These are phyloP conservation scores for Multifurca ochricompacta DNA, from an alignment of 768 basidiomycete genomes.

Conservation along the genomic window DNA sequence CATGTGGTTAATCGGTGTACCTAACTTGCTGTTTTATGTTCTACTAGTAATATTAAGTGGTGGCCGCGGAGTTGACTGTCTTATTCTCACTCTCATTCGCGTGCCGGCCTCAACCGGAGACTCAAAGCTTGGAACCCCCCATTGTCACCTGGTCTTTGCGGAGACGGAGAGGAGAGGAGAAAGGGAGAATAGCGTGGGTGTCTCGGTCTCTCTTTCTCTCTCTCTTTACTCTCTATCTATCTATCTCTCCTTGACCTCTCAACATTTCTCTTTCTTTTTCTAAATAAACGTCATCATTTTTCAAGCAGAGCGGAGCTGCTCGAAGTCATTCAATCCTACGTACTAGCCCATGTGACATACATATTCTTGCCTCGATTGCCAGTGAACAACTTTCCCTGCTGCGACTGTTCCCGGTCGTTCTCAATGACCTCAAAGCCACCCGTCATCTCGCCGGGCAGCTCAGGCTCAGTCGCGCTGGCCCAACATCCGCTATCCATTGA, in stretches of 20 bases:
- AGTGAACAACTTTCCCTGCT: neutral
- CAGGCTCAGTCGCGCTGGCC: slow-evolving; percentile 26
- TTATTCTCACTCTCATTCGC: neutral
- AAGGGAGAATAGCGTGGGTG: neutral
- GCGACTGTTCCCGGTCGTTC: neutral
- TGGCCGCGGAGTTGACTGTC: slow-evolving; percentile 3
- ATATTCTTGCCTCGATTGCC: neutral
- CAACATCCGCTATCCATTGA: slow-evolving; percentile 30
- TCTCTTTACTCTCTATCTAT: too few relatives aligned
- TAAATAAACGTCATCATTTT: too few relatives aligned
- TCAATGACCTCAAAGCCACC: slow-evolving; percentile 26
- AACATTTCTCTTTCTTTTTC: neutral
- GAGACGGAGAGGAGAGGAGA: too few relatives aligned
- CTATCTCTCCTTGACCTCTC: too few relatives aligned
- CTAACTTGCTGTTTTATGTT: too few relatives aligned
- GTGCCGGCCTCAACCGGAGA: neutral
- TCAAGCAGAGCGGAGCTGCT: neutral
- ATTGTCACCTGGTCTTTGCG: too few relatives aligned
- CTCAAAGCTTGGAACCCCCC: too few relatives aligned
- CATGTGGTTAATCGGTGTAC: neutral
- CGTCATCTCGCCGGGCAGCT: slow-evolving; percentile 25
- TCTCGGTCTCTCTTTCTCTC: neutral
- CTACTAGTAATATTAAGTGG: too few relatives aligned
- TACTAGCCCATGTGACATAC: slow-evolving; percentile 9
- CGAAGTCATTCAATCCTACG: neutral